Evolutionary conservation across 768 basidiomycete species (phyloP).

Genomic region (Agaricus blazei): DNA sequence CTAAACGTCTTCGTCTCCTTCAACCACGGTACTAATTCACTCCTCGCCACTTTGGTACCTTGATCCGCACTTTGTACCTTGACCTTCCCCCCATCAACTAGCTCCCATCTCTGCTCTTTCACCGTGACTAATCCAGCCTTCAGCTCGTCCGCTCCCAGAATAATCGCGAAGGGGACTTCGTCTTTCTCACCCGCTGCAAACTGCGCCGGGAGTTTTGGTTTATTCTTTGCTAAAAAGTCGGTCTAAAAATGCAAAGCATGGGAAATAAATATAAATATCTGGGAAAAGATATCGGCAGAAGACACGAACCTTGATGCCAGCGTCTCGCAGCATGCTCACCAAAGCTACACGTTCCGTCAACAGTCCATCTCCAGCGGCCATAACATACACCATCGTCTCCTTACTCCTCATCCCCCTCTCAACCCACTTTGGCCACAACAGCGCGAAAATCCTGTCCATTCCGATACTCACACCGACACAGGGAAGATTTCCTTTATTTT

Average conservation of each 20-base stretch:
- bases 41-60: constrained; percentile 60
- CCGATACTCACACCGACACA: constrained; percentile 94
- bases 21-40: constrained; percentile 60
- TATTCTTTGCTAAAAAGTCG: constrained; percentile 89
- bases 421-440: constrained; percentile 84
- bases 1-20: constrained; percentile 41
- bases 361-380: constrained; percentile 86
- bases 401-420: constrained; percentile 79
- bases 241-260: constrained; percentile 38
- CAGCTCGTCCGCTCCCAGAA: constrained; percentile 85
- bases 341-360: constrained; percentile 80
- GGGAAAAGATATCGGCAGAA: background rate
- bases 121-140: constrained; percentile 81
- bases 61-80: constrained; percentile 60
- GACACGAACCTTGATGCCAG: constrained; percentile 75
- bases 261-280: background rate
- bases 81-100: constrained; percentile 65
- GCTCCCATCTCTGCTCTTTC: constrained; percentile 86
- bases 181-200: constrained; percentile 90
- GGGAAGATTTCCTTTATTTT: constrained; percentile 61
- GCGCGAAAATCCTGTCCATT: constrained; percentile 87
- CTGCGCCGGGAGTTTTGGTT: constrained; percentile 84
- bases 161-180: constrained; percentile 88
- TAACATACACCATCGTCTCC: constrained; percentile 90
- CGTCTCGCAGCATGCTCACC: constrained; percentile 74